Evolutionary conservation across 345 rosid genomes (phyloP), one percentile per base, ranked within the genome.

Genomic region (Citrus medica): DNA sequence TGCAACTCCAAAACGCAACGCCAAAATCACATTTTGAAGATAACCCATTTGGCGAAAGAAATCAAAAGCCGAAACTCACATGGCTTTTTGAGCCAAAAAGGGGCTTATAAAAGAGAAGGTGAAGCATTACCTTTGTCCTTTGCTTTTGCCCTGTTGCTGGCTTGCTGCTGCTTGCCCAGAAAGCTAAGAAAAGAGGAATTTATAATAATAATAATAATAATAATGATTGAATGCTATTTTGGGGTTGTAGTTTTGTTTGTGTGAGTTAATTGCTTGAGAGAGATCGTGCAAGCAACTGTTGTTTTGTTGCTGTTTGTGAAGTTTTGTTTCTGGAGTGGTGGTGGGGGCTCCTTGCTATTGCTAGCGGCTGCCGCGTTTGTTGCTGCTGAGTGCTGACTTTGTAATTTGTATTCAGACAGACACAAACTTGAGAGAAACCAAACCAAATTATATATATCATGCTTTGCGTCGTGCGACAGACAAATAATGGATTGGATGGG

Each of bases 271-370:
- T 51, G 78, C 71, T 48, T 65, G 48, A 32, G 33, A 32, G 33
- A 67, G 79, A 67, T 76, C 73, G 66, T 76, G 73, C 73, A 67
- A 67, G 79, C 79, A 67, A 76, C 73, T 56, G 35, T 55, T 16
- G 69, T 9, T 9, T 7, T 28, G 40, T 46, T 65, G 24, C 51
- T 75, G 35, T 62, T 60, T 60, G 19, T 48, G 7, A 19, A 7
- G 58, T 27, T 7, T 40, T 27, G 33, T 53, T 71, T 8, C 74
- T 58, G 38, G 7, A 5, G 7, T 37, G 58, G 22, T 17, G 22
- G n/a, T 53, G 58, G 58, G 22, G 62, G 62, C 62, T 59, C 9
- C 27, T 9, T 59, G 12, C 25, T 2, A 2, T 9, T 59, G 12
- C 25, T 7, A 6, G 22, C 7, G 7, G 62, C 62, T 5, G 22